Conservation (phyloP, 208 protist genomes). For the Kentomonas sorsogonicus region DNA sequence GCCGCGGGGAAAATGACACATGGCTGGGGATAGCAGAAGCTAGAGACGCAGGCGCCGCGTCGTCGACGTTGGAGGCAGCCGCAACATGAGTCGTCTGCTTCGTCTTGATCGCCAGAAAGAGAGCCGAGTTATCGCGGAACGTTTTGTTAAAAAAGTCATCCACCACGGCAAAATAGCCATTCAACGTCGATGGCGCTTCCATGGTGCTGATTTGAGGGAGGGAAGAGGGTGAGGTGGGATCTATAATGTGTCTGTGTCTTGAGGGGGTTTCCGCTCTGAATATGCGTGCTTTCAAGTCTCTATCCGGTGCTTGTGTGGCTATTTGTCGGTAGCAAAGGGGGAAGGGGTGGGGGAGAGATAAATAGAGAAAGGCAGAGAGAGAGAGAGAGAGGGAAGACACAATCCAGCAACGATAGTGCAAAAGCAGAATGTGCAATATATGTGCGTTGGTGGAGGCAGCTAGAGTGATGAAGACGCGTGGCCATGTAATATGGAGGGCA, state of each 20-base stretch:
- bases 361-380: too few species aligned
- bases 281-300: too few species aligned
- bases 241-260: too few species aligned
- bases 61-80: slow-evolving; percentile 23
- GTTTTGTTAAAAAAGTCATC: slow-evolving; percentile 87
- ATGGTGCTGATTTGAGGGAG: slow-evolving; percentile 31
- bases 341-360: too few species aligned
- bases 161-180: slow-evolving; percentile 71
- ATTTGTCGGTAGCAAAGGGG: too few species aligned
- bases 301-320: too few species aligned
- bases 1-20: slow-evolving; percentile 66
- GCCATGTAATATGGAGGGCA: too few species aligned
- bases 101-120: slow-evolving; percentile 77
- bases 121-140: slow-evolving; percentile 63
- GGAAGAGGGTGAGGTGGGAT: too few species aligned
- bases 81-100: slow-evolving; percentile 58
- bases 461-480: too few species aligned
- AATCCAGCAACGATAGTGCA: neutral
- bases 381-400: neutral
- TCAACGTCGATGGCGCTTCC: slow-evolving; percentile 57
- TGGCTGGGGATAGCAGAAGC: slow-evolving; percentile 15
- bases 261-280: too few species aligned
- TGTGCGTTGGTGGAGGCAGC: neutral
- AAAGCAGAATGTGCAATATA: neutral
- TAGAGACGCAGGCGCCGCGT: neutral